Base-by-base conservation (phyloP, 176 grass and related monocot species). In the Hordeum vulgare region DNA sequence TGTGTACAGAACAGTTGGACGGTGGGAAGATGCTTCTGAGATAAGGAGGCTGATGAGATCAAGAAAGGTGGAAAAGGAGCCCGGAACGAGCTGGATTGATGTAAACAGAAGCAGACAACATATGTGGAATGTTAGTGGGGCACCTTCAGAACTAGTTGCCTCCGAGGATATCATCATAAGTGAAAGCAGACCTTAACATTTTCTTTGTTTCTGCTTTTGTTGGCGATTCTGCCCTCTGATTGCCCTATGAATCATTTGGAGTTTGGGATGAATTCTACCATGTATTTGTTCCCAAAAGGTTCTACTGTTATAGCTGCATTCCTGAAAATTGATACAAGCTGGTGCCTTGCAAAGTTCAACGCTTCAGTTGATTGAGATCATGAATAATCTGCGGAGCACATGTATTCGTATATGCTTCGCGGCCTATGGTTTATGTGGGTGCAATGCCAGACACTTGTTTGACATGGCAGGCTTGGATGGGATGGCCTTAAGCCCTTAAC, bases 1-100 rank as follows among this genome's bases (percentile, higher is more conserved):
- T 84, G 90, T 95, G 8, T 98, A 98, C 53, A 98, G 91, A 75
- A 90, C 58, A 11, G 81, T 94, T 88, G 92, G 86, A 11, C 67
- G 88, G 36, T 98, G 90, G 92, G 83, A 90, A 66, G 82, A 98
- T 80, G 95, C 95, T 76, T 70, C 82, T 51, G 76, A 95, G 66
- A 89, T 94, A 66, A 91, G 95, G 84, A 86, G 62, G 64, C 26
- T 95, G 53, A 98, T 93, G 95, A 57, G 70, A 86, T 78, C 83
- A 60, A 94, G 90, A 67, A 76, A 83, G 18, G 88, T 94, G 23
- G 86, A 79, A 40, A 95, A 98, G 80, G 85, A 74, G 70, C 76
- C 88, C 1, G 90, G 88, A 31, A 93, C 67, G 61, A 98, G 92
- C 83, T 98, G 88, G 72, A 85, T 91, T 82, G 82, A 89, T 85